These are phyloP conservation scores for Apiospora aurea DNA, from an alignment of 2,329 filamentous ascomycete genomes.

Conservation along the genomic window DNA sequence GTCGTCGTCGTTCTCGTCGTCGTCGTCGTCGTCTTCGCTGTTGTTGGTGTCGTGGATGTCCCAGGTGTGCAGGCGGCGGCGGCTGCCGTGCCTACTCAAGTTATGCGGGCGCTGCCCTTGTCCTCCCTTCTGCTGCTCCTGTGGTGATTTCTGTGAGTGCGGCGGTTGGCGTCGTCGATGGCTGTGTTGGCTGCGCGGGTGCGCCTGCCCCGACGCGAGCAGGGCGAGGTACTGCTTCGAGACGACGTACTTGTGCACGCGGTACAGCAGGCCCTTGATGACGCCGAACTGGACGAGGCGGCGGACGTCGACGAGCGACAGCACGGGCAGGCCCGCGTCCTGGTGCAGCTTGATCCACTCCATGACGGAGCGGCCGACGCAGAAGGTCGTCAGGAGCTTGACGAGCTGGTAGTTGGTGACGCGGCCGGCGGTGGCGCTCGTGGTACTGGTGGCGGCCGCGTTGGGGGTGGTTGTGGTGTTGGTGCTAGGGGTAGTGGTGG, in stretches of 20 bases:
- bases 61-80: not conserved
- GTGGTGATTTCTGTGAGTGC: constrained; percentile 1
- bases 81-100: not conserved
- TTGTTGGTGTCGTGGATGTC: constrained; percentile 3
- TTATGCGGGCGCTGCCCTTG: not conserved
- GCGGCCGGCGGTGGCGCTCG: constrained; percentile 32
- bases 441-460: not conserved
- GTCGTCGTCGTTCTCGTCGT: not conserved
- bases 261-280: constrained; percentile 93
- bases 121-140: constrained; percentile 31
- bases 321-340: constrained; percentile 67
- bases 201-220: constrained; percentile 61
- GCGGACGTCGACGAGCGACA: constrained; percentile 83
- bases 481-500: not conserved
- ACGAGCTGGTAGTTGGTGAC: constrained; percentile 72
- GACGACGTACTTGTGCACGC: constrained; percentile 90
- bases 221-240: constrained; percentile 67
- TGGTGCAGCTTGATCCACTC: constrained; percentile 85
- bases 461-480: constrained; percentile 20
- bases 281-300: constrained; percentile 94
- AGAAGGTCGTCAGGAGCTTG: constrained; percentile 84
- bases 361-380: constrained; percentile 81
- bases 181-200: constrained; percentile 35
- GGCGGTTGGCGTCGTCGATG: not conserved
- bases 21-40: constrained; percentile 1